Base-by-base conservation (phyloP, 2,329 filamentous ascomycete species). In the Cordyceps cateniannulata region DNA sequence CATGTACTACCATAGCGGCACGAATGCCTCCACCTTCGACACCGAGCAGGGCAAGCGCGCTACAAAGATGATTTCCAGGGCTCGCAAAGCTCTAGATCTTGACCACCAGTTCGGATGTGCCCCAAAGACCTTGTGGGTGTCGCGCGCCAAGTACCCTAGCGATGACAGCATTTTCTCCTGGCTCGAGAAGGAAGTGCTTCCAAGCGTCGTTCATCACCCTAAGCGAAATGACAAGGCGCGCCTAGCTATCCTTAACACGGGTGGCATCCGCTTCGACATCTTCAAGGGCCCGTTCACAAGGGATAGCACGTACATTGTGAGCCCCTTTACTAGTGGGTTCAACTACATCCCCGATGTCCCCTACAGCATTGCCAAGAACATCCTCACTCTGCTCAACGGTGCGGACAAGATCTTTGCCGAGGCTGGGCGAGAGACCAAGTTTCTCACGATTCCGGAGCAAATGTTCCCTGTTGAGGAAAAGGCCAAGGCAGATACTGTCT, bases 221-320 rank as follows among this genome's bases (percentile, higher is more conserved):
- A 75, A 80, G 35, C 80, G 87, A 4, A 77, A 81, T 25, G 80
- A 86, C 60, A 79, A 82, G 45, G 81, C 91, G 10, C 82, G 85
- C 7, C 76, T 98, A 12, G 86, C 88, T 32, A 84, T 98, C 55
- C 80, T 90, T 60, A 99, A 99, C 74, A 96, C 91, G 0, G 95
- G 95, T 27, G 90, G 90, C 3, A 86, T 99, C 65, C 89, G 95
- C 49, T 99, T 98, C 73, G 95, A 99, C 72, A 90, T 99, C 63
- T 96, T 97, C 80, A 86, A 93, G 72, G 95, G 95, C 0, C 79
- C 87, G 0, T 98, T 98, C 70, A 98, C 95, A 0, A 85, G 86
- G 44, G 95, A 99, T 71, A 88, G 87, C 4, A 91, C 89, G 0
- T 98, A 86, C 70, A 87, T 93, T 44, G 82, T 98, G 29, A 96